A percentile compares a stretch with the other conserved stretches of the same genome.
These are phyloP conservation scores for Hysterangium stoloniferum DNA, from an alignment of 768 basidiomycete species.

Conservation along the genomic window DNA sequence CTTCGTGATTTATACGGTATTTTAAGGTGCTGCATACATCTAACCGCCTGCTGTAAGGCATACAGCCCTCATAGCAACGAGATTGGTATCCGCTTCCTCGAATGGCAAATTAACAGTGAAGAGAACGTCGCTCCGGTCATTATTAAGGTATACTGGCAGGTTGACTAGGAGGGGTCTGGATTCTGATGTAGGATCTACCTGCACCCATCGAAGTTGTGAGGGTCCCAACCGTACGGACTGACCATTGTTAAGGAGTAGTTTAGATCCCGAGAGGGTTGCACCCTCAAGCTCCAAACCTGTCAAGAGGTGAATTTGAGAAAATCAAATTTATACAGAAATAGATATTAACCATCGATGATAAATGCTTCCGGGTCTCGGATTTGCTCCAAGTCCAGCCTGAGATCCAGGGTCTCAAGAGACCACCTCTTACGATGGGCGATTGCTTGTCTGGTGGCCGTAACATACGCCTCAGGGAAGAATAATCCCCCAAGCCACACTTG, in stretches of 20 bases:
- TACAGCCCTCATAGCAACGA: slow-evolving; percentile 83
- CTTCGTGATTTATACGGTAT: too few relatives aligned
- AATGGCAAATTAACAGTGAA: slow-evolving; percentile 86
- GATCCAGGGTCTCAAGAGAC: slow-evolving; percentile 82
- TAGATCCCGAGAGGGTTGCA: slow-evolving; percentile 63
- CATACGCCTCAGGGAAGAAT: slow-evolving; percentile 94
- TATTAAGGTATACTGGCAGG: slow-evolving; percentile 89
- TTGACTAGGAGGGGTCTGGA: slow-evolving; percentile 46
- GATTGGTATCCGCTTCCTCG: slow-evolving; percentile 51
- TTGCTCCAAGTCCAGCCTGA: slow-evolving; percentile 76
- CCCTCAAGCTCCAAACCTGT: slow-evolving; percentile 84
- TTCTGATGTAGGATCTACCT: slow-evolving; percentile 38
- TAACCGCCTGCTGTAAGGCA: slow-evolving; percentile 81
- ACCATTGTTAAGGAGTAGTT: slow-evolving; percentile 78
- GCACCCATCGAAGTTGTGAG: slow-evolving; percentile 85
- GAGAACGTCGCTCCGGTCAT: slow-evolving; percentile 80
- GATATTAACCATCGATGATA: slow-evolving; percentile 77
- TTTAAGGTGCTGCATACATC: neutral
- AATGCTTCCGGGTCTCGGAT: slow-evolving; percentile 75
- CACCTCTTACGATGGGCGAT: slow-evolving; percentile 88
- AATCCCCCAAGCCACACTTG: slow-evolving; percentile 91
- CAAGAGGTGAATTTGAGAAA: neutral
- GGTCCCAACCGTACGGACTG: slow-evolving; percentile 69
- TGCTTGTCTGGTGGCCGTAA: slow-evolving; percentile 94
- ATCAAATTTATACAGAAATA: neutral